Conservation (phyloP, 148 eudicot genomes). For the Salicornia ramosissima region DNA sequence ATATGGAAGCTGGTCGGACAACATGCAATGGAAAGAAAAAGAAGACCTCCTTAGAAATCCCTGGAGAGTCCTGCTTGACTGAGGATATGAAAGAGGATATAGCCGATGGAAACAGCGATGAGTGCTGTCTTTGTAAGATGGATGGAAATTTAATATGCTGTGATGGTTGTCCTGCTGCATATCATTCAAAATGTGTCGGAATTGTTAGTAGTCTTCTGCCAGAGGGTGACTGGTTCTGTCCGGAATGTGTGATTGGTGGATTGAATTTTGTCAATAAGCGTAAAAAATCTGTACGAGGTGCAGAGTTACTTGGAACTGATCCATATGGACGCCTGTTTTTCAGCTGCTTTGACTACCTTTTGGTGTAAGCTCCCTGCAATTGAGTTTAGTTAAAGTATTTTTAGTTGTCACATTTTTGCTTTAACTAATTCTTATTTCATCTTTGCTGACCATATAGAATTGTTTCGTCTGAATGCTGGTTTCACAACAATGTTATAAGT, state of each 20-base stretch:
- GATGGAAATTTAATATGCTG: conserved; percentile 95
- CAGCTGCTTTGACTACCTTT: conserved; percentile 74
- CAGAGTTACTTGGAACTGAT: conserved; percentile 81
- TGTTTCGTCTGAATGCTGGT: not conserved
- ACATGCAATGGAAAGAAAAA: conserved; percentile 40
- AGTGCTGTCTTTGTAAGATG: conserved; percentile 94
- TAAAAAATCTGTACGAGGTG: conserved; percentile 70
- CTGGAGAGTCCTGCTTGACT: conserved; percentile 37
- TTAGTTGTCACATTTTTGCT: not conserved
- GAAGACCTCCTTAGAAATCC: conserved; percentile 35
- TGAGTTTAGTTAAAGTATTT: not conserved
- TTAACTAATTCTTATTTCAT: not conserved
- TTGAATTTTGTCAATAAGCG: conserved; percentile 43
- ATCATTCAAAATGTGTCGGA: conserved; percentile 84
- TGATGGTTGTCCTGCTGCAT: conserved; percentile 98
- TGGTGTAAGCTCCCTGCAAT: conserved; percentile 70
- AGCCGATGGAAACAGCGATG: conserved; percentile 83
- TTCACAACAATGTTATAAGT: not conserved
- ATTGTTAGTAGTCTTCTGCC: conserved; percentile 71
- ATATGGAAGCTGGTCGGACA: conserved; percentile 43
- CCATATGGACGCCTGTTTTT: conserved; percentile 64
- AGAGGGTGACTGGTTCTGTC: conserved; percentile 95
- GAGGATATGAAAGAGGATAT: conserved; percentile 51
- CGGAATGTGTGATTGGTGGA: conserved; percentile 65
- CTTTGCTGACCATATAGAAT: not conserved